phyloP scores from a whole-genome alignment of 441 rosid genomes.

The Erysimum cheiri region DNA sequence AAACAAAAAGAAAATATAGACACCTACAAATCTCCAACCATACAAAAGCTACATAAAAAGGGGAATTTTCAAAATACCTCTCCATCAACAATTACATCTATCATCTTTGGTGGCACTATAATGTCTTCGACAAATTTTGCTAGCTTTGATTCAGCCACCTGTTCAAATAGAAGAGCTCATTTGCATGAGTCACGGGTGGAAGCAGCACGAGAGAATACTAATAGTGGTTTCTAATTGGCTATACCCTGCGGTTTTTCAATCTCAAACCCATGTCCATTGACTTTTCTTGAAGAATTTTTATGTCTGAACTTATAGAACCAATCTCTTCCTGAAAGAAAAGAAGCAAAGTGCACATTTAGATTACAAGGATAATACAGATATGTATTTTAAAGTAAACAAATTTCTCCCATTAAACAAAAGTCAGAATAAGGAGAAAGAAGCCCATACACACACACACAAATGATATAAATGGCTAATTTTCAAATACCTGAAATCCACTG shows the following conservation, averaged over 20 bases:
- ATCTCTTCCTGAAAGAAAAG: constrained; percentile 73
- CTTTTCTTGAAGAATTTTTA: constrained; percentile 96
- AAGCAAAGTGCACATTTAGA: constrained; percentile 27
- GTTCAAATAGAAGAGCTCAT: constrained; percentile 37
- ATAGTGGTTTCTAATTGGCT: constrained; percentile 17
- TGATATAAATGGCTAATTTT: background rate
- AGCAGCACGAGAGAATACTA: constrained; percentile 29
- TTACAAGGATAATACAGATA: constrained; percentile 9
- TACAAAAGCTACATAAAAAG: constrained; percentile 19
- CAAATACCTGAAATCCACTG: constrained; percentile 89
- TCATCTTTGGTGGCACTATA: constrained; percentile 96
- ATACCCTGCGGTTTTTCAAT: constrained; percentile 98
- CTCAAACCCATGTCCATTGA: constrained; percentile 99
- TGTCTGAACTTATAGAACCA: constrained; percentile 99
- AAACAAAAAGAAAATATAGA: constrained; percentile 11
- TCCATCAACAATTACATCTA: constrained; percentile 95
- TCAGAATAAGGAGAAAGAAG: constrained; percentile 18
- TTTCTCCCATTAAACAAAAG: background rate
- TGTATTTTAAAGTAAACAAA: background rate
- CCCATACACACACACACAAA: background rate
- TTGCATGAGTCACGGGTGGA: constrained; percentile 35
- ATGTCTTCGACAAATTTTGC: constrained; percentile 99
- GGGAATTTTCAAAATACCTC: constrained; percentile 65
- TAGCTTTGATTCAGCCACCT: constrained; percentile 98
- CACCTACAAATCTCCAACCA: background rate